These are phyloP conservation scores for Hapsidospora chrysogenum DNA, from an alignment of 495 filamentous ascomycete species.

Conservation along the genomic window DNA sequence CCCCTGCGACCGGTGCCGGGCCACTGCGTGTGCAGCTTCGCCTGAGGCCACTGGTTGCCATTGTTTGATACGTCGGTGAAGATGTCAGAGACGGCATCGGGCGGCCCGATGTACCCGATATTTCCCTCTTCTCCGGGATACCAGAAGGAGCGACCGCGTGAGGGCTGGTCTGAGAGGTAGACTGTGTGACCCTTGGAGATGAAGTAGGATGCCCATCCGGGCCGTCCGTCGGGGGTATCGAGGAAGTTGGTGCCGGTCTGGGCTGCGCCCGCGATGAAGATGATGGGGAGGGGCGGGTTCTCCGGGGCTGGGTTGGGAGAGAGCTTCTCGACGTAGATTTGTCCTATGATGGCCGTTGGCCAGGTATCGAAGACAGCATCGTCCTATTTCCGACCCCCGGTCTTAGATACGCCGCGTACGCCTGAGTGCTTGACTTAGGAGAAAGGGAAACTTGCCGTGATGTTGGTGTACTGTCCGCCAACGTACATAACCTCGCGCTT, in stretches of 20 bases:
- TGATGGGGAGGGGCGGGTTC: background rate
- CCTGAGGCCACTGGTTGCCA: background rate
- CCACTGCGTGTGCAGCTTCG: background rate
- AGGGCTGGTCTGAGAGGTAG: background rate
- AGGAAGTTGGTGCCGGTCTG: background rate
- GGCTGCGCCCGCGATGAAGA: background rate
- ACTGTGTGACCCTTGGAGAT: background rate
- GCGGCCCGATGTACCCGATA: no score
- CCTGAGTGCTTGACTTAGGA: no score
- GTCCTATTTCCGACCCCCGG: no score
- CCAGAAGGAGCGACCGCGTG: background rate
- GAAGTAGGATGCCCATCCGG: background rate
- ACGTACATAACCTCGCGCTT: no score
- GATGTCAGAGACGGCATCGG: no score
- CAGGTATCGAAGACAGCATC: no score
- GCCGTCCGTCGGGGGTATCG: background rate
- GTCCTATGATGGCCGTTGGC: no score
- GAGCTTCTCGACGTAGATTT: no score
- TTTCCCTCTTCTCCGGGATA: background rate
- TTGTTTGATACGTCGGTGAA: background rate
- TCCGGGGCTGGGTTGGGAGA: no score
- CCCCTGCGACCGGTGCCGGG: background rate
- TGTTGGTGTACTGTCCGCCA: no score
- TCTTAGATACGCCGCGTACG: no score
- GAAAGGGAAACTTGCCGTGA: no score